phyloP scores from a whole-genome alignment of 495 filamentous ascomycete species.

The Neurospora terricola region DNA sequence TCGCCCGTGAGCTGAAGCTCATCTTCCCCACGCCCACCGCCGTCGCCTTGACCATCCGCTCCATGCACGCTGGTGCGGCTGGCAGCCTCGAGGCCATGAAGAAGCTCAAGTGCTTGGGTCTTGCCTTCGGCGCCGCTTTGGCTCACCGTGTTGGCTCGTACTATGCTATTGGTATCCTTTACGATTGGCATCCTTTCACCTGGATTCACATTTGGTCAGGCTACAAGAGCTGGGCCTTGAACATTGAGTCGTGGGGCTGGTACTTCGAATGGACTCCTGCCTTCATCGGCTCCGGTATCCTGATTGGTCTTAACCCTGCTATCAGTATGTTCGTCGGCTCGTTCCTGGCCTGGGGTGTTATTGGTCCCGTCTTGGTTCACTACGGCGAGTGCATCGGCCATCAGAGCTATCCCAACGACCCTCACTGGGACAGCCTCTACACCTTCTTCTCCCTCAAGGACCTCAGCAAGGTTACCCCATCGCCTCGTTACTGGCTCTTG shows the following conservation, averaged over 20 bases:
- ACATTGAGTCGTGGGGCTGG: conserved; percentile 60
- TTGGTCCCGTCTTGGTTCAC: conserved; percentile 51
- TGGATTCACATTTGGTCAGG: conserved; percentile 55
- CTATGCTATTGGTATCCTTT: conserved; percentile 53
- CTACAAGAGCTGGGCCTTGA: conserved; percentile 45
- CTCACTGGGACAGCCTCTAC: conserved; percentile 41
- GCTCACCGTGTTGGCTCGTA: conserved; percentile 48
- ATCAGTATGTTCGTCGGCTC: conserved; percentile 52
- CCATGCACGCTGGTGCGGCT: conserved; percentile 49
- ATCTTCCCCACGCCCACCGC: conserved; percentile 58
- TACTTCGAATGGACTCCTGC: conserved; percentile 54
- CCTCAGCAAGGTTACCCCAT: conserved; percentile 36
- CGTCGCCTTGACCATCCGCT: conserved; percentile 53
- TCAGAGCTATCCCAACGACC: conserved; percentile 28
- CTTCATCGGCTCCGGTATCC: conserved; percentile 56
- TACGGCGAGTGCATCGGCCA: conserved; percentile 42
- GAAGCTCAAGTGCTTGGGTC: conserved; percentile 46
- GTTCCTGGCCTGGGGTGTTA: conserved; percentile 54
- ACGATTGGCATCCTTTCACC: conserved; percentile 57
- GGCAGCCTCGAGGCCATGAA: conserved; percentile 44
- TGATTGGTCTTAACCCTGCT: conserved; percentile 55
- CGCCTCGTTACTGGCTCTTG: conserved; percentile 55
- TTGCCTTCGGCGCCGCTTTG: conserved; percentile 41
- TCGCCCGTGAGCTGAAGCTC: conserved; percentile 50
- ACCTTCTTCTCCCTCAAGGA: conserved; percentile 40